Evolutionary conservation across 1,284 basidiomycete species (phyloP).

Genomic region (Xanthoconium separans): DNA sequence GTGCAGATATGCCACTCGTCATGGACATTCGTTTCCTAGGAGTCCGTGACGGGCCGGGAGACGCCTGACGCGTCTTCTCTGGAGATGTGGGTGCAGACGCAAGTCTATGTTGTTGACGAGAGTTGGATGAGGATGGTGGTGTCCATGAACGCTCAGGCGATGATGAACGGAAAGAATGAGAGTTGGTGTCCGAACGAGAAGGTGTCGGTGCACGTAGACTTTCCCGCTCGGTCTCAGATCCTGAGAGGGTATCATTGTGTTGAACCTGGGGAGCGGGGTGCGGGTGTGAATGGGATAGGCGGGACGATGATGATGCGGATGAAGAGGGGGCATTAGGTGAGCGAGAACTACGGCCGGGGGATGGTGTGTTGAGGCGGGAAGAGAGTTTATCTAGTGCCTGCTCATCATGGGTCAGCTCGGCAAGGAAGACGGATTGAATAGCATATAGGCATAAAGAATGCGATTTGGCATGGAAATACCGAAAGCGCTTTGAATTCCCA

Average conservation of each 20-base stretch:
- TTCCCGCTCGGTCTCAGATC: conserved; percentile 77
- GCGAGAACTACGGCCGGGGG: conserved; percentile 36
- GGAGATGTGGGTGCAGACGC: conserved; percentile 58
- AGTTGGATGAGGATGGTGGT: conserved; percentile 33
- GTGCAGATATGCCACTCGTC: conserved; percentile 27
- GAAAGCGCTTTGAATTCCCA: conserved; percentile 1
- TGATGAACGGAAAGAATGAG: conserved; percentile 36
- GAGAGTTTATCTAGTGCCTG: conserved; percentile 70
- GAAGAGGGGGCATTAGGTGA: conserved; percentile 36
- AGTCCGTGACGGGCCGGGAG: conserved; percentile 41
- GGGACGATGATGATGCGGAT: conserved; percentile 34
- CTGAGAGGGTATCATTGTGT: conserved; percentile 49
- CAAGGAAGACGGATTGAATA: conserved; percentile 17
- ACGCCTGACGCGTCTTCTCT: conserved; percentile 39
- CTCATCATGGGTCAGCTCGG: conserved; percentile 11
- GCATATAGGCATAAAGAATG: conserved; percentile 20
- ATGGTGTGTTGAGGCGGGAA: conserved; percentile 47
- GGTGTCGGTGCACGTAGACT: conserved; percentile 37
- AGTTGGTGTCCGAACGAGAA: conserved; percentile 30
- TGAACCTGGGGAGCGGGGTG: conserved; percentile 22
- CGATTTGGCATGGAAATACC: conserved; percentile 3
- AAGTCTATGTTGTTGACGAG: conserved; percentile 40
- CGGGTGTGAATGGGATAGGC: conserved; percentile 29
- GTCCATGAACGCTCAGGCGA: conserved; percentile 42
- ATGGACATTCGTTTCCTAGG: conserved; percentile 46